Conservation (phyloP, 177 flowering plant genomes). For the Tripterygium wilfordii region DNA sequence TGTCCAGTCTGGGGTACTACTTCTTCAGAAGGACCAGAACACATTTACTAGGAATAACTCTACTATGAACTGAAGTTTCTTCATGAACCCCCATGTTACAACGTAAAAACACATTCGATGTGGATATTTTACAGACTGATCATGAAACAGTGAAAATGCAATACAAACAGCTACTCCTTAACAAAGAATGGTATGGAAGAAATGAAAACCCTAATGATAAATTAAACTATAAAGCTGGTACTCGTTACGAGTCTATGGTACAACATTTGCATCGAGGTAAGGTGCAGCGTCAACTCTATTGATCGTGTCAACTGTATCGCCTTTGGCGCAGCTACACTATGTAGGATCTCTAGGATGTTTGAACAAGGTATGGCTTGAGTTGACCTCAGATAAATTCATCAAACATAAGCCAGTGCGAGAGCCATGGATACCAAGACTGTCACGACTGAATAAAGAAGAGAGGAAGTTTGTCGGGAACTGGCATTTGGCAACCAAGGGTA, state of each 20-base stretch:
- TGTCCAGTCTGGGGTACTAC: conserved; percentile 26
- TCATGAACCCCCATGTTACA: conserved; percentile 10
- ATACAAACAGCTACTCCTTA: conserved; percentile 6
- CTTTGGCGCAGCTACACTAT: conserved; percentile 14
- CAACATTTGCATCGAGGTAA: conserved; percentile 14
- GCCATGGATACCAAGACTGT: conserved; percentile 24
- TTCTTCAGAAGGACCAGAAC: conserved; percentile 21
- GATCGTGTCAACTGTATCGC: background rate
- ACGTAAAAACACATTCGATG: conserved; percentile 6
- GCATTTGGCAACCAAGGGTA: conserved; percentile 57
- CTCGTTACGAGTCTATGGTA: background rate
- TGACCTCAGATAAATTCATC: conserved; percentile 3
- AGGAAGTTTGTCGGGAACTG: conserved; percentile 20
- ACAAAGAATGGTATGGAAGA: background rate
- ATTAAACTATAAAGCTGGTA: conserved; percentile 1
- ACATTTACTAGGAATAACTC: conserved; percentile 20
- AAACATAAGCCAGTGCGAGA: conserved; percentile 21
- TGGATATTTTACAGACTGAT: conserved; percentile 14
- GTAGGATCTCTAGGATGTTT: conserved; percentile 3
- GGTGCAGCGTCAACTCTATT: conserved; percentile 4
- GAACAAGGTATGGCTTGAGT: conserved; percentile 1
- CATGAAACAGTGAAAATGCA: conserved; percentile 5
- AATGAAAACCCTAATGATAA: background rate
- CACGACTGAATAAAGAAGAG: conserved; percentile 13
- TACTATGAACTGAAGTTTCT: too few relatives aligned